phyloP scores from a whole-genome alignment of 768 basidiomycete species.

The Tulasnella sp. region DNA sequence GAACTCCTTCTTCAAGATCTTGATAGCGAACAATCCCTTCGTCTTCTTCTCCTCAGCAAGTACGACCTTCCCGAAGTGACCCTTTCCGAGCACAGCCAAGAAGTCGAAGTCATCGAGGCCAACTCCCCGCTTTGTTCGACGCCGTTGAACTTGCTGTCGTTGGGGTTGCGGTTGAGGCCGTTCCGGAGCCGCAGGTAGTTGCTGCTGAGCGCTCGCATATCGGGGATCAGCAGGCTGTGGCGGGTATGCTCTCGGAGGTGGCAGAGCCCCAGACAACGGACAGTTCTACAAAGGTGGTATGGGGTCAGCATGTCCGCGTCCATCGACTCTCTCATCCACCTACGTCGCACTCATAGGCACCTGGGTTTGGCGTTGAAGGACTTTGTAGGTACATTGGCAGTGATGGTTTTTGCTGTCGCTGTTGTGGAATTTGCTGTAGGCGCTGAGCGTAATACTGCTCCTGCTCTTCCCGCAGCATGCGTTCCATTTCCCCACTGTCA shows the following conservation, averaged over 20 bases:
- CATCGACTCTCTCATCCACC: neutral
- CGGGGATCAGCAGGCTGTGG: slow-evolving; percentile 33
- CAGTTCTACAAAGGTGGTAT: neutral
- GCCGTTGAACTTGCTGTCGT: slow-evolving; percentile 37
- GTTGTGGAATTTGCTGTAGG: slow-evolving; percentile 20
- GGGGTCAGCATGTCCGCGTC: neutral
- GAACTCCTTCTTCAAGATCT: slow-evolving; percentile 99
- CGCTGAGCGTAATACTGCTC: slow-evolving; percentile 25
- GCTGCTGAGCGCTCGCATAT: slow-evolving; percentile 21
- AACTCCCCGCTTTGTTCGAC: slow-evolving; percentile 61
- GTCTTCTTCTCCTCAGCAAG: slow-evolving; percentile 95
- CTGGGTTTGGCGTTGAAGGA: slow-evolving; percentile 13
- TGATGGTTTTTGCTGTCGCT: slow-evolving; percentile 25
- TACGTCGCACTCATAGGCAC: slow-evolving; percentile 14
- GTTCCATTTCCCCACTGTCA: slow-evolving; percentile 3
- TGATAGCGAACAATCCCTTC: slow-evolving; percentile 89
- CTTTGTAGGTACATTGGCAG: slow-evolving; percentile 20
- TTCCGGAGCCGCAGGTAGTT: slow-evolving; percentile 21
- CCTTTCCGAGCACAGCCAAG: slow-evolving; percentile 95
- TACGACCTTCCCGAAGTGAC: slow-evolving; percentile 99
- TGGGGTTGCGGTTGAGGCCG: slow-evolving; percentile 35
- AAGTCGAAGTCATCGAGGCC: slow-evolving; percentile 99
- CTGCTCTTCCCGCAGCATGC: slow-evolving; percentile 20
- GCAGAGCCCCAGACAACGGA: slow-evolving; percentile 27
- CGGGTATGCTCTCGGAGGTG: slow-evolving; percentile 27